Conservation (phyloP, 495 filamentous ascomycete species). For the Chaetomium fimeti region DNA sequence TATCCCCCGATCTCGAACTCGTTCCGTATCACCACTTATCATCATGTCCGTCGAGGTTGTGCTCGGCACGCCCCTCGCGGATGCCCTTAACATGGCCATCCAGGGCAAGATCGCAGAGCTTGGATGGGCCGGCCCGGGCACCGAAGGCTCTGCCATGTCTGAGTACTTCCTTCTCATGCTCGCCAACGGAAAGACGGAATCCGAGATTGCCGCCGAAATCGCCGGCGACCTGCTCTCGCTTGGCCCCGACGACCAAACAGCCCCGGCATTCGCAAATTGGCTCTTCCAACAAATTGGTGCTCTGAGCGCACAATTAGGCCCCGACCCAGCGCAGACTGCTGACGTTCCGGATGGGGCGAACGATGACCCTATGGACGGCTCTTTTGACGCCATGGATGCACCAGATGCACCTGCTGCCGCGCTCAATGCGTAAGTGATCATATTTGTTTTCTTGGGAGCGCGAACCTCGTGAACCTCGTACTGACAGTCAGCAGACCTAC, state of each 20-base stretch:
- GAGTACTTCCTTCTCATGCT: constrained; percentile 98
- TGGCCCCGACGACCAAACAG: constrained; percentile 76
- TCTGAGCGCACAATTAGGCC: constrained; percentile 62
- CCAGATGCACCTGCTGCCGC: constrained; percentile 44
- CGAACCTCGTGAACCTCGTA: constrained; percentile 2
- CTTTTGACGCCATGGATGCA: constrained; percentile 66
- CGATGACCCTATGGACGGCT: constrained; percentile 33
- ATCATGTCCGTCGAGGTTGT: constrained; percentile 70
- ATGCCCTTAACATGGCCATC: constrained; percentile 73
- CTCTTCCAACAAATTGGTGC: constrained; percentile 77
- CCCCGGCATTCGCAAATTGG: constrained; percentile 84
- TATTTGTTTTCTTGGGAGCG: neutral
- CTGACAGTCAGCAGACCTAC: constrained; percentile 67
- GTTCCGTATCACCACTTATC: neutral
- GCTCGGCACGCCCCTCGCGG: constrained; percentile 74
- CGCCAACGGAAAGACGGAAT: constrained; percentile 86
- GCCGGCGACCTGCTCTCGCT: constrained; percentile 84
- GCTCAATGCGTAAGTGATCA: constrained; percentile 64
- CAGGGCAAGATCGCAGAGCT: constrained; percentile 94
- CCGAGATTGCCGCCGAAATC: constrained; percentile 84
- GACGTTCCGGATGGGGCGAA: constrained; percentile 26
- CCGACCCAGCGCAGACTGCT: constrained; percentile 35
- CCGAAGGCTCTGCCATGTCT: constrained; percentile 78
- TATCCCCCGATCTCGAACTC: neutral
- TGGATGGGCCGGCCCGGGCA: constrained; percentile 78